Percentiles rank a stretch among this genome's conserved stretches.
These are phyloP conservation scores for Penicillium paneum DNA, from an alignment of 2,329 filamentous ascomycete species.

Conservation along the genomic window DNA sequence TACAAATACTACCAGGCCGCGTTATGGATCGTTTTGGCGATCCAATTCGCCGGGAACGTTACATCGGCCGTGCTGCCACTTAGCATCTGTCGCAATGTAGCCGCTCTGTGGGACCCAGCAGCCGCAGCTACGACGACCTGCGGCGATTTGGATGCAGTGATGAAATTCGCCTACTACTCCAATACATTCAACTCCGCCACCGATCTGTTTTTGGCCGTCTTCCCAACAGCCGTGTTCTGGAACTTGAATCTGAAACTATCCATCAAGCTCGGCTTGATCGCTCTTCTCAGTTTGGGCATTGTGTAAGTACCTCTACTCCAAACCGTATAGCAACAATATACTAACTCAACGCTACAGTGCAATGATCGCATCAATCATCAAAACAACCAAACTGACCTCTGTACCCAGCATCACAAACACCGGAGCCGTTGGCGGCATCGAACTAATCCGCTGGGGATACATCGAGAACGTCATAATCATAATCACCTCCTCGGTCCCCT, in stretches of 20 bases:
- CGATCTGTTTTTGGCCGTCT: slow-evolving; percentile 30
- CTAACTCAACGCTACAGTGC: slow-evolving; percentile 19
- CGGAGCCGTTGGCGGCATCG: slow-evolving; percentile 22
- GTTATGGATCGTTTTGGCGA: slow-evolving; percentile 23
- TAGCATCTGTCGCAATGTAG: slow-evolving; percentile 26
- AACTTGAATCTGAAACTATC: slow-evolving; percentile 29
- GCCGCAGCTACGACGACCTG: slow-evolving; percentile 25
- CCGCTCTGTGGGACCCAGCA: slow-evolving; percentile 24
- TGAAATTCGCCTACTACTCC: slow-evolving; percentile 31
- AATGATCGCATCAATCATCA: slow-evolving; percentile 34
- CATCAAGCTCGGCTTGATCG: slow-evolving; percentile 30
- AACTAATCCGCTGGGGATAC: slow-evolving; percentile 32
- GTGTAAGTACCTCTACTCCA: slow-evolving; percentile 18
- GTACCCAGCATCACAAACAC: slow-evolving; percentile 30
- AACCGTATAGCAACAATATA: background rate
- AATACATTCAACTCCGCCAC: slow-evolving; percentile 30
- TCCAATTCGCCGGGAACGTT: slow-evolving; percentile 28
- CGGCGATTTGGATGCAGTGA: slow-evolving; percentile 19
- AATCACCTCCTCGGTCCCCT: slow-evolving; percentile 32
- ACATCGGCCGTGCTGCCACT: slow-evolving; percentile 28
- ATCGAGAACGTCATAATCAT: slow-evolving; percentile 31
- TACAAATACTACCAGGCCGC: slow-evolving; percentile 22
- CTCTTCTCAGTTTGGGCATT: slow-evolving; percentile 28
- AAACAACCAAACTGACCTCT: slow-evolving; percentile 27
- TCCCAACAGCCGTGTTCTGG: slow-evolving; percentile 31